Base-by-base conservation (phyloP, 2,329 filamentous ascomycete species). In the Neofusicoccum laricinum region DNA sequence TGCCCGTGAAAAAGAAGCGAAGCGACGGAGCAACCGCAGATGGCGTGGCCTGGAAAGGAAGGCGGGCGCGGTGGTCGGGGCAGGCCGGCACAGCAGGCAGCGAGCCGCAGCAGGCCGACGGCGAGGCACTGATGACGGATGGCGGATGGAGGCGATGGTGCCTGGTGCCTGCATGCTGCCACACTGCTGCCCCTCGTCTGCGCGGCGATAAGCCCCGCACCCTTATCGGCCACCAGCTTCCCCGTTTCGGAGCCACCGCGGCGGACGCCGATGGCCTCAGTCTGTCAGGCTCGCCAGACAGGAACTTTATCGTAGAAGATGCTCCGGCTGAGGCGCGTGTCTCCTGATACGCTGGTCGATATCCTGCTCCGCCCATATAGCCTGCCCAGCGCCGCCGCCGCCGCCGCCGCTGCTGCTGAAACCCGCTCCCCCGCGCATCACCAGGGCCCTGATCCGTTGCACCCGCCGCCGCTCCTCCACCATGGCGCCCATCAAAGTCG, bases 401-500 rank as follows among this genome's bases (percentile, higher is more conserved):
- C 10, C 51, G 17, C 25, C 25, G 25, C 25, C 25, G 25, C 25
- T 6, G 25, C 25, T 30, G 25, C 25, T 30, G 25, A 1, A 5
- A 30, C 7, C 25, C 25, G 25, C 25, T 30, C 41, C 25, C 36
- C 41, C 25, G 4, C 15, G 34, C 45, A 38, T 17, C 41, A 1
- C 14, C 34, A 32, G 17, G n/a, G 7, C 40, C 40, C 14, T 36
- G 7, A 15, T 11, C 32, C 4, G 40, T 43, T 7, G 6, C 40
- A 38, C 36, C 10, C 34, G 36, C 12, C 25, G 25, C 0, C n/a
- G 1, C 17, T 15, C 15, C 50, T 30, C 40, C 50, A 43, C 32
- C 41, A 64, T 64, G 62, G 62, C 62, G 8, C 12, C 50, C n/a
- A 72, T 67, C 48, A n/a, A 63, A 15, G 70, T 75, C 30, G 70